These are phyloP conservation scores for Cardamine chenopodiifolia DNA, from an alignment of 345 rosid genomes.

Conservation along the genomic window DNA sequence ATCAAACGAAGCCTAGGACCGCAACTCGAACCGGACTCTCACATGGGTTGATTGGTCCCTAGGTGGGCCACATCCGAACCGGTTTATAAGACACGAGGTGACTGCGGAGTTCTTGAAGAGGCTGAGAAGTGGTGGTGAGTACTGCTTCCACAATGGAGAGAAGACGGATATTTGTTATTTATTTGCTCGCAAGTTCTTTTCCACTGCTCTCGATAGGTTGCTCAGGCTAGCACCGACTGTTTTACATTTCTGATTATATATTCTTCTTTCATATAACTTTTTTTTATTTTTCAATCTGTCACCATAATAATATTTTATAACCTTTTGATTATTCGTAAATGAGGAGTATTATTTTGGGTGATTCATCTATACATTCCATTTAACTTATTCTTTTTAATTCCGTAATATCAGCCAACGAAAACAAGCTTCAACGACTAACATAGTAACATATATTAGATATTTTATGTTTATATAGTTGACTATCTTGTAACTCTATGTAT, in stretches of 20 bases:
- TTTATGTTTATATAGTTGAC: conserved; percentile 22
- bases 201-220: conserved; percentile 60
- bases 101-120: conserved; percentile 55
- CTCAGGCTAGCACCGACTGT: conserved; percentile 58
- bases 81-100: conserved; percentile 52
- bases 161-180: conserved; percentile 57
- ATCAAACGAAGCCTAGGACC: conserved; percentile 36
- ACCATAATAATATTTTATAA: neutral
- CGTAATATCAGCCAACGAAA: conserved; percentile 24
- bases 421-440: conserved; percentile 13
- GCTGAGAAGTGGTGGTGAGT: conserved; percentile 53
- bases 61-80: conserved; percentile 77
- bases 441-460: neutral
- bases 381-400: neutral
- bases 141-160: conserved; percentile 57
- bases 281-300: neutral
- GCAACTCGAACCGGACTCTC: conserved; percentile 67
- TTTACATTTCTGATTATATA: conserved; percentile 44
- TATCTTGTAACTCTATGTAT: conserved; percentile 19
- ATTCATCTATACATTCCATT: conserved; percentile 13
- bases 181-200: conserved; percentile 82
- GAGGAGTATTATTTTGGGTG: conserved; percentile 1
- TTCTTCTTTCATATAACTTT: neutral
- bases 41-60: conserved; percentile 85
- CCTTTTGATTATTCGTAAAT: conserved; percentile 17